Evolutionary conservation across 371 early-diverging fungal species (phyloP).

Genomic region (Mortierella sp.): DNA sequence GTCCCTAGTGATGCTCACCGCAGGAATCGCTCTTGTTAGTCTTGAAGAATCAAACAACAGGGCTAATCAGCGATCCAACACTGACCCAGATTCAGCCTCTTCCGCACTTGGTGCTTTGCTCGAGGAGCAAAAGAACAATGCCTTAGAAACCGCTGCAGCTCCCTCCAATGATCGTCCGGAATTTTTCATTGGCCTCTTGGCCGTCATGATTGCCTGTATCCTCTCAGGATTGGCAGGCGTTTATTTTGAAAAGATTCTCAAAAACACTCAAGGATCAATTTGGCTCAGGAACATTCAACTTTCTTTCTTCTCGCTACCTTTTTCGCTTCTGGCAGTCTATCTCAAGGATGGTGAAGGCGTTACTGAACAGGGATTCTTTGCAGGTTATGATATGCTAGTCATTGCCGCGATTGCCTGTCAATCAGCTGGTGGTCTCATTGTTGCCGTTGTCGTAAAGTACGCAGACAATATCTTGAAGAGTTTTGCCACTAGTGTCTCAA

Average conservation of each 20-base stretch:
- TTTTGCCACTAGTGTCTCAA: conserved; percentile 95
- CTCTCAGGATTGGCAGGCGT: conserved; percentile 96
- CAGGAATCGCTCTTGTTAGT: conserved; percentile 91
- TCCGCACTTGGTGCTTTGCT: conserved; percentile 27
- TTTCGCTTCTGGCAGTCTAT: conserved; percentile 75
- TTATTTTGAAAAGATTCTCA: conserved; percentile 94
- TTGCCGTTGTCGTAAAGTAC: conserved; percentile 95
- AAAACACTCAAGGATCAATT: conserved; percentile 68
- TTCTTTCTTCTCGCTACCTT: conserved; percentile 77
- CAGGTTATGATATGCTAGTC: conserved; percentile 85
- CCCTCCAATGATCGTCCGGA: conserved; percentile 43
- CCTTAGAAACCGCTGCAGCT: conserved; percentile 13
- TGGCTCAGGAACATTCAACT: conserved; percentile 95
- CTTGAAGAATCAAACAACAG: conserved; percentile 63
- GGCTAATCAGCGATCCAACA: conserved; percentile 8
- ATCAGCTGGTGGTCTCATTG: conserved; percentile 93
- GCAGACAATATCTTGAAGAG: conserved; percentile 98
- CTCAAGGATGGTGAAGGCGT: conserved; percentile 85
- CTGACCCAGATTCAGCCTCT: conserved; percentile 4
- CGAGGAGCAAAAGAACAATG: conserved; percentile 18
- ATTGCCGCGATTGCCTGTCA: conserved; percentile 86
- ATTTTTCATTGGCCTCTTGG: conserved; percentile 74
- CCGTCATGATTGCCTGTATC: conserved; percentile 87
- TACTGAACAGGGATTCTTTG: conserved; percentile 86
- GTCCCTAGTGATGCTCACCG: conserved; percentile 84